Evolutionary conservation across 140 eudicot species (phyloP).

Genomic region (Flaveria floridana): DNA sequence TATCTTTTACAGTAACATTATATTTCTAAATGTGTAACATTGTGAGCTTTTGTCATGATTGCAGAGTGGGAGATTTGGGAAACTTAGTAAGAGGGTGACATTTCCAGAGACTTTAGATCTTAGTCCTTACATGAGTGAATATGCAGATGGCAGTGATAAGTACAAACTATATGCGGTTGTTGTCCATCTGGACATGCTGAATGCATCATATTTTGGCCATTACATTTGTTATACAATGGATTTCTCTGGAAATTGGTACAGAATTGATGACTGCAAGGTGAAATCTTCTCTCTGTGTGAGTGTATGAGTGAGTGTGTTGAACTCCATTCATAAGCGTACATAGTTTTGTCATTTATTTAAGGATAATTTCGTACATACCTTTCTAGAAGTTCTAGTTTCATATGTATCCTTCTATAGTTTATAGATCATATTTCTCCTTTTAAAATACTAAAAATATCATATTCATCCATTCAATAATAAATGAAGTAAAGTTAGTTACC

Average conservation of each 20-base stretch:
- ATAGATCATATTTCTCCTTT: not conserved
- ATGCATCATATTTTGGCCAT: constrained; percentile 93
- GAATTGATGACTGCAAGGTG: constrained; percentile 90
- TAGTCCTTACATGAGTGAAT: constrained; percentile 73
- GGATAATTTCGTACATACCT: not conserved
- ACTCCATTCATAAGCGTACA: not conserved
- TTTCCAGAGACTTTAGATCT: constrained; percentile 81
- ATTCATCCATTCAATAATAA: not conserved
- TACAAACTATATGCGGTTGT: constrained; percentile 81
- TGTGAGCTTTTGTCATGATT: constrained; percentile 12
- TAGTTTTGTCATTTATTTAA: not conserved
- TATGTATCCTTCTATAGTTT: not conserved
- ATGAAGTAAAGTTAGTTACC: not conserved
- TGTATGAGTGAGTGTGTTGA: not conserved
- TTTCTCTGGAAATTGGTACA: constrained; percentile 79
- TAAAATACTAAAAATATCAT: not conserved
- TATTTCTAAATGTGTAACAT: not conserved
- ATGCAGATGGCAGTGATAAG: constrained; percentile 45
- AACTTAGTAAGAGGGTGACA: constrained; percentile 72
- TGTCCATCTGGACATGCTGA: constrained; percentile 91
- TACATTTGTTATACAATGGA: constrained; percentile 80
- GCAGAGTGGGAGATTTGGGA: constrained; percentile 94
- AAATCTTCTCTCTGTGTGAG: not conserved
- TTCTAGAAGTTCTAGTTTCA: not conserved
- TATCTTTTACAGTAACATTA: constrained; percentile 6